Conservation (phyloP, 1,284 basidiomycete species). For the Microbotryum silenes-acaulis region DNA sequence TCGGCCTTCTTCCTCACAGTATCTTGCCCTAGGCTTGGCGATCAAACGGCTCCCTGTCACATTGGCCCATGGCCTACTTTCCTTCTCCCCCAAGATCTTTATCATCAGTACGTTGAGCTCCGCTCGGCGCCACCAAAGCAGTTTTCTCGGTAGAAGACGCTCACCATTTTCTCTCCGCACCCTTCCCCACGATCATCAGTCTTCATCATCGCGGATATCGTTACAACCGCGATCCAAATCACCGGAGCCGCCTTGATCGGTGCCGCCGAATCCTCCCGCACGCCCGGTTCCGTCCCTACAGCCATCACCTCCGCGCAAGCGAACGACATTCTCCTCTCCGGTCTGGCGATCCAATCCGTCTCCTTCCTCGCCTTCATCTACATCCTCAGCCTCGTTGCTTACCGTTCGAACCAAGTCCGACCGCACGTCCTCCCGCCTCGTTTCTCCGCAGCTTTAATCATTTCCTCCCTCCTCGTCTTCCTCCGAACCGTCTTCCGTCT, state of each 20-base stretch:
- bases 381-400: too few relatives aligned
- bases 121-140: too few relatives aligned
- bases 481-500: constrained; percentile 43
- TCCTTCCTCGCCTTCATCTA: too few relatives aligned
- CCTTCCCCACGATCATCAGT: constrained; percentile 13
- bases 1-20: too few relatives aligned
- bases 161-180: neutral
- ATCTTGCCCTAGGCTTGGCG: too few relatives aligned
- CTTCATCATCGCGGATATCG: constrained; percentile 41
- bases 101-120: neutral
- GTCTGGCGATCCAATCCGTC: constrained; percentile 39
- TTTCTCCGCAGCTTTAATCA: constrained; percentile 14
- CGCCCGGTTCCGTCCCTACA: constrained; percentile 26
- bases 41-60: too few relatives aligned
- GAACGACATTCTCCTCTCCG: constrained; percentile 43
- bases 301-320: constrained; percentile 39
- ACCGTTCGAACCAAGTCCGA: too few relatives aligned
- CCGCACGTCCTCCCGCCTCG: too few relatives aligned
- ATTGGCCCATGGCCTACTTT: neutral
- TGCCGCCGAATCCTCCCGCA: constrained; percentile 36
- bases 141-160: too few relatives aligned
- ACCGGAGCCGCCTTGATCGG: constrained; percentile 45
- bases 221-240: constrained; percentile 42
- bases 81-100: constrained; percentile 10
- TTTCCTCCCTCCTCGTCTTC: constrained; percentile 39